Evolutionary conservation across 768 basidiomycete species (phyloP).

Genomic region (Rhodotorula taiwanensis): DNA sequence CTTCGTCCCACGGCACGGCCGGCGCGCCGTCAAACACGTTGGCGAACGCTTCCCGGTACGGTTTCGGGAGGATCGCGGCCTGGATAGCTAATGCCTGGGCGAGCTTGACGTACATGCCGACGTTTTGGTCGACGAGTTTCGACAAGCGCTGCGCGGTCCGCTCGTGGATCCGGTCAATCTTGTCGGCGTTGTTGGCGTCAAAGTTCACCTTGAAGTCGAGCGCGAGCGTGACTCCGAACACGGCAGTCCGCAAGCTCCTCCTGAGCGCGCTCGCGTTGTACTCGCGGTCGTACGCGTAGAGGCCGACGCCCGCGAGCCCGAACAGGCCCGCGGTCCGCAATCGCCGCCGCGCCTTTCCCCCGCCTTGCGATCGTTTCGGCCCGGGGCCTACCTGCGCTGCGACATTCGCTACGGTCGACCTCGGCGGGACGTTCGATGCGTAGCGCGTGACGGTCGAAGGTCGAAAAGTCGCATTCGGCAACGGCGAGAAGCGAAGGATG

Average conservation of each 20-base stretch:
- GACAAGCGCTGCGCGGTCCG: slow-evolving; percentile 73
- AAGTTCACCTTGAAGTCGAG: slow-evolving; percentile 86
- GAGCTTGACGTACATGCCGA: slow-evolving; percentile 75
- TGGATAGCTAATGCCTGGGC: slow-evolving; percentile 71
- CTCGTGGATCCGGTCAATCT: slow-evolving; percentile 73
- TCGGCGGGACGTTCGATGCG: no score
- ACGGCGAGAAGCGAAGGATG: no score
- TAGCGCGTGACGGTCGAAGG: no score
- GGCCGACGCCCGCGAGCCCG: not conserved
- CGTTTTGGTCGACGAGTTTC: slow-evolving; percentile 70
- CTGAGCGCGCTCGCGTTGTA: slow-evolving; percentile 23
- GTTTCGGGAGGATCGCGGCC: slow-evolving; percentile 71
- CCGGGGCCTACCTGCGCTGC: no score
- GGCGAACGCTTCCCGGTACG: slow-evolving; percentile 67
- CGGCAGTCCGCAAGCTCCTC: slow-evolving; percentile 15
- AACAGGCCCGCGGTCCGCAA: not conserved
- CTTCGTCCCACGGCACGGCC: slow-evolving; percentile 64
- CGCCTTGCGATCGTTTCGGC: no score
- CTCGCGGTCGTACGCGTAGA: slow-evolving; percentile 28
- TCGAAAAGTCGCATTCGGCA: no score
- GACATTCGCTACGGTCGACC: no score
- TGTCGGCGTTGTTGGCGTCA: slow-evolving; percentile 56
- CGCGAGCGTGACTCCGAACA: slow-evolving; percentile 56
- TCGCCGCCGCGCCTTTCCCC: not conserved
- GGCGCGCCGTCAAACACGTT: slow-evolving; percentile 84